phyloP scores from a whole-genome alignment of 2,329 filamentous ascomycete species.

The Fusarium subglutinans region DNA sequence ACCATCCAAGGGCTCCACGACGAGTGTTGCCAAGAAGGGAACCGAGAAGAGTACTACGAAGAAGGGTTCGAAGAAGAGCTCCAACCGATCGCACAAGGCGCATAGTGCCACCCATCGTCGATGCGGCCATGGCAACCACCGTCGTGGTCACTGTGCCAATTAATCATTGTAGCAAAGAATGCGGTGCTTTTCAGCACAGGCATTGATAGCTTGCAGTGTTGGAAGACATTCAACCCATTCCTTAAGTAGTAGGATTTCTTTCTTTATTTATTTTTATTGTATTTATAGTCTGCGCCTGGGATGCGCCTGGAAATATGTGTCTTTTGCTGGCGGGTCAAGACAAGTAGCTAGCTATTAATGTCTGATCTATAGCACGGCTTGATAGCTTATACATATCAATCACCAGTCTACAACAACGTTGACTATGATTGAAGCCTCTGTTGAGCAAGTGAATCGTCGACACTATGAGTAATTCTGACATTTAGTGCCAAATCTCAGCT shows the following conservation, averaged over 20 bases:
- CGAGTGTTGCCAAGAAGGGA: background rate
- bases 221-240: rapidly evolving
- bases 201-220: background rate
- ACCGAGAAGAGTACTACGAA: background rate
- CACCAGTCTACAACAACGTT: background rate
- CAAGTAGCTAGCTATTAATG: rapidly evolving
- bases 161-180: background rate
- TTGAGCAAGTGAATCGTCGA: rapidly evolving
- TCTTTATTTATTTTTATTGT: rapidly evolving
- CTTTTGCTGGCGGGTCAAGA: background rate
- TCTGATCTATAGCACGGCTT: background rate
- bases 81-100: background rate
- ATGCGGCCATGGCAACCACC: background rate
- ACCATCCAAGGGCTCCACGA: background rate
- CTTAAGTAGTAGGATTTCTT: no score
- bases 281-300: background rate
- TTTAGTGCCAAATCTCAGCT: no score
- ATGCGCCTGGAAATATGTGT: background rate
- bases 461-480: rapidly evolving
- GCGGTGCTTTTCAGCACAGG: background rate
- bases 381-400: rapidly evolving
- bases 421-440: rapidly evolving
- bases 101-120: background rate
- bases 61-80: background rate
- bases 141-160: background rate